phyloP scores from a whole-genome alignment of 129 eudicot genomes.

The Ambrosia trifida region DNA sequence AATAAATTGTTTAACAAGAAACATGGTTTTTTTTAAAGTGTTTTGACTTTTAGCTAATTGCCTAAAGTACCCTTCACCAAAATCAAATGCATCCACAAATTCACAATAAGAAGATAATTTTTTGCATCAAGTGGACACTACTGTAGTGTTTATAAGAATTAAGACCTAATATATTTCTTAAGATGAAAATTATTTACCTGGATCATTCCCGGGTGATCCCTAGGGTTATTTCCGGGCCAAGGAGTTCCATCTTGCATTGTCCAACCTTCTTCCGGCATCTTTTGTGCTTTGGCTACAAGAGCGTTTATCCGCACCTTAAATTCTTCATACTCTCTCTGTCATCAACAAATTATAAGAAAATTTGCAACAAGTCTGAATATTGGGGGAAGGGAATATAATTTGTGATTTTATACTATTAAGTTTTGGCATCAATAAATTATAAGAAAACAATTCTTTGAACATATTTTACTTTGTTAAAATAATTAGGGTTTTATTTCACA shows the following conservation, averaged over 20 bases:
- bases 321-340: slow-evolving; percentile 64
- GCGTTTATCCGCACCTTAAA: slow-evolving; percentile 61
- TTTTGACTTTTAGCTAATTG: too few relatives aligned
- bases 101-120: too few relatives aligned
- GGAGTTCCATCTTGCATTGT: slow-evolving; percentile 61
- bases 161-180: too few relatives aligned
- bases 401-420: neutral
- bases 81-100: too few relatives aligned
- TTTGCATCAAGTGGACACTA: too few relatives aligned
- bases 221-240: slow-evolving; percentile 73
- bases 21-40: neutral
- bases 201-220: slow-evolving; percentile 75
- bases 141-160: too few relatives aligned
- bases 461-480: neutral
- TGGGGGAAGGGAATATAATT: neutral
- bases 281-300: slow-evolving; percentile 61
- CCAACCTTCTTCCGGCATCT: slow-evolving; percentile 65
- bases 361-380: neutral
- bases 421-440: too few relatives aligned
- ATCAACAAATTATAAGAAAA: slow-evolving; percentile 15
- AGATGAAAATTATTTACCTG: slow-evolving; percentile 34
- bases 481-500: neutral
- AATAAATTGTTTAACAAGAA: neutral
- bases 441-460: neutral
- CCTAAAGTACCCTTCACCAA: too few relatives aligned